Evolutionary conservation across 768 basidiomycete species (phyloP).

Genomic region (Termitomyces sp.): DNA sequence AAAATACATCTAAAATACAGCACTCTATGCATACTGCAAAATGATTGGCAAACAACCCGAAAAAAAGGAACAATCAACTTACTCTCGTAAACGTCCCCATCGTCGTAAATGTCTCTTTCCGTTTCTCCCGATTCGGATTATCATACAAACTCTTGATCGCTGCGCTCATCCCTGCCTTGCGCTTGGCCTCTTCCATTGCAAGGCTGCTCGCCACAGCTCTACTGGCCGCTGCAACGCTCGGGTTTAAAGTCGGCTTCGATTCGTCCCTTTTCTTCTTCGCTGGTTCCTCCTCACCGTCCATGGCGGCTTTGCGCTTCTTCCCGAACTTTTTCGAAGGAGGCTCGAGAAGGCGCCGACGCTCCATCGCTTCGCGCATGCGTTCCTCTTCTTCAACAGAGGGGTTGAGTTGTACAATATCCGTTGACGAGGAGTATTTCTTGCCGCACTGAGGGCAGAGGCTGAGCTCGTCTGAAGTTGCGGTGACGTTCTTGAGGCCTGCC

Average conservation of each 20-base stretch:
- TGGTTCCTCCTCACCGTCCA: conserved; percentile 31
- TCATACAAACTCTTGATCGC: conserved; percentile 82
- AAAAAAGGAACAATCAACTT: conserved; percentile 27
- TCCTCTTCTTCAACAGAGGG: conserved; percentile 65
- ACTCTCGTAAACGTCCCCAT: conserved; percentile 91
- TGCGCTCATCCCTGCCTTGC: conserved; percentile 81
- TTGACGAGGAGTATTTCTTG: conserved; percentile 55
- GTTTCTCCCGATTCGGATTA: conserved; percentile 45
- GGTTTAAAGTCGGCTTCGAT: conserved; percentile 44
- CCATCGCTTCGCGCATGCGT: conserved; percentile 54
- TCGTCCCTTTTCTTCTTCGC: conserved; percentile 35
- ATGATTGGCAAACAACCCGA: neutral
- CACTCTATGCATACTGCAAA: conserved; percentile 9
- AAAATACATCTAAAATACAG: conserved; percentile 12
- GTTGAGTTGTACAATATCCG: conserved; percentile 65
- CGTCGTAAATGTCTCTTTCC: conserved; percentile 89
- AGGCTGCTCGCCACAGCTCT: conserved; percentile 69
- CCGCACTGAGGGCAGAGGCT: conserved; percentile 78
- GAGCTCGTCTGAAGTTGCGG: conserved; percentile 31
- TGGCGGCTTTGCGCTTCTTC: conserved; percentile 52
- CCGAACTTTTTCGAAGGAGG: conserved; percentile 43
- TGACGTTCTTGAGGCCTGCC: conserved; percentile 70
- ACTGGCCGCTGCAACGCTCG: conserved; percentile 53
- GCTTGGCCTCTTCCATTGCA: conserved; percentile 77
- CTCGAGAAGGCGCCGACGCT: conserved; percentile 51